Evolutionary conservation across 345 rosid species (phyloP).

Genomic region (Lepidium sativum): DNA sequence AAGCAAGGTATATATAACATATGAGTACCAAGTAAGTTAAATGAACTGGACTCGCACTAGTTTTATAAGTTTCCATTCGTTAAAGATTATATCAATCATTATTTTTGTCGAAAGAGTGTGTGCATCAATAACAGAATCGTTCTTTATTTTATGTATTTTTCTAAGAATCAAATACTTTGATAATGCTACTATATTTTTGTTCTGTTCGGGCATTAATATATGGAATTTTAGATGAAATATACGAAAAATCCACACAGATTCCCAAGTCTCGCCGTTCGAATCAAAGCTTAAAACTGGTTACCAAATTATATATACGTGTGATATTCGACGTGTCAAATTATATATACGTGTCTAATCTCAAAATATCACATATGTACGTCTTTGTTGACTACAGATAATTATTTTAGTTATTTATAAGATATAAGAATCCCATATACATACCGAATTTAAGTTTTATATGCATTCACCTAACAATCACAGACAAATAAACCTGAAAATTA

Average conservation of each 20-base stretch:
- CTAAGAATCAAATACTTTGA: conserved; percentile 8
- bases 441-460: background rate
- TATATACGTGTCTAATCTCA: too few relatives aligned
- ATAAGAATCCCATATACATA: too few relatives aligned
- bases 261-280: too few relatives aligned
- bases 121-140: conserved; percentile 10
- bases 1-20: too few relatives aligned
- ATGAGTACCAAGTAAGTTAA: too few relatives aligned
- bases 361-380: too few relatives aligned
- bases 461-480: conserved; percentile 1
- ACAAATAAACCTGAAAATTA: conserved; percentile 1
- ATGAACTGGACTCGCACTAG: too few relatives aligned
- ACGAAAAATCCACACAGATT: background rate
- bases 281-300: too few relatives aligned
- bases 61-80: too few relatives aligned
- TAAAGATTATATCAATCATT: background rate
- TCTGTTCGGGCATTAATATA: too few relatives aligned
- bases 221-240: background rate
- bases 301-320: too few relatives aligned
- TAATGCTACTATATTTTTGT: conserved; percentile 2
- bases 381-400: background rate
- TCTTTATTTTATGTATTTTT: background rate
- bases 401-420: background rate
- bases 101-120: background rate
- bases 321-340: background rate